Conservation (phyloP, 2,329 filamentous ascomycete species). For the Sclerotinia borealis region DNA sequence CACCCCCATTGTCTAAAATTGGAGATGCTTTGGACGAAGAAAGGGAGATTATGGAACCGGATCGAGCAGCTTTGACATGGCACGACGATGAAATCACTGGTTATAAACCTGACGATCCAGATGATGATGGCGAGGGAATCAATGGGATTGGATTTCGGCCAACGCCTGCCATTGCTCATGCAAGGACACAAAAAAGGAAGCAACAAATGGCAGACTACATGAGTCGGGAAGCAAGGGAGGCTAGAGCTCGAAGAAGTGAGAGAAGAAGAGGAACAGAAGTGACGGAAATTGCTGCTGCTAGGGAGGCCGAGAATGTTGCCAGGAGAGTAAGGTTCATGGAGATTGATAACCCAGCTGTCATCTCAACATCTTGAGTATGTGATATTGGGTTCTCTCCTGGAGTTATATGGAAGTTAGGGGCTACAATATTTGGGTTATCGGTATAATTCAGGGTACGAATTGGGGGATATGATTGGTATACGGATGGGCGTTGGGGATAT, state of each 20-base stretch:
- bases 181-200: constrained; percentile 49
- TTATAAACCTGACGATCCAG: constrained; percentile 57
- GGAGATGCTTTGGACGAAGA: constrained; percentile 10
- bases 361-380: constrained; percentile 16
- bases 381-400: neutral
- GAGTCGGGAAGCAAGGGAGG: constrained; percentile 55
- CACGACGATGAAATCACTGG: constrained; percentile 63
- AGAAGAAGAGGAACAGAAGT: constrained; percentile 36
- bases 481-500: neutral
- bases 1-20: constrained; percentile 20
- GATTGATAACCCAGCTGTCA: constrained; percentile 15
- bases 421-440: neutral
- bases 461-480: neutral
- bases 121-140: constrained; percentile 61
- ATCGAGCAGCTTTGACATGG: constrained; percentile 56
- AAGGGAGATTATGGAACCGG: constrained; percentile 22
- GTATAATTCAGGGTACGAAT: neutral
- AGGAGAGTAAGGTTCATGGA: constrained; percentile 30
- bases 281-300: constrained; percentile 9
- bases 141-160: constrained; percentile 64
- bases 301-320: constrained; percentile 18
- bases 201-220: constrained; percentile 58
- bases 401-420: neutral
- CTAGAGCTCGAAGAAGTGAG: constrained; percentile 49
- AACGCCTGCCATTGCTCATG: constrained; percentile 53